These are phyloP conservation scores for Crucihimalaya himalaica DNA, from an alignment of 345 rosid species.

Conservation along the genomic window DNA sequence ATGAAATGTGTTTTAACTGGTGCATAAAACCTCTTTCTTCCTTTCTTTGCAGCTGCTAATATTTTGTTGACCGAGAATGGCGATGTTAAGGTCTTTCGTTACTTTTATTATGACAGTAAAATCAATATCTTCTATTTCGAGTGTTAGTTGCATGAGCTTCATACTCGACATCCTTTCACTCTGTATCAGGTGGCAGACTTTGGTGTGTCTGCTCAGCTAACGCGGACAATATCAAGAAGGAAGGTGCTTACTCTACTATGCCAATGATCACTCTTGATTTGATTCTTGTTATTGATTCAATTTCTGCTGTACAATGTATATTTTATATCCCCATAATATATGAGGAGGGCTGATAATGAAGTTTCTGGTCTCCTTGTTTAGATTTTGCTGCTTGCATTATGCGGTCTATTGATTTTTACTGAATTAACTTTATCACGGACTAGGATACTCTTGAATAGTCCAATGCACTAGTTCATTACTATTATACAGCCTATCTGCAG, in stretches of 20 bases:
- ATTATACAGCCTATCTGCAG: neutral
- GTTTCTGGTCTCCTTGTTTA: neutral
- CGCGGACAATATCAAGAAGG: slow-evolving; percentile 96
- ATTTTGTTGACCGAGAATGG: slow-evolving; percentile 93
- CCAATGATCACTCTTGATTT: slow-evolving; percentile 12
- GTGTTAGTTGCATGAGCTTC: neutral
- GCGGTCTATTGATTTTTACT: neutral
- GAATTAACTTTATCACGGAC: neutral
- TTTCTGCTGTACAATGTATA: neutral
- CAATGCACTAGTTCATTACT: neutral
- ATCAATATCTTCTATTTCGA: neutral
- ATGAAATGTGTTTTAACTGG: neutral
- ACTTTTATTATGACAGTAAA: slow-evolving; percentile 18
- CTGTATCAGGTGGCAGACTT: slow-evolving; percentile 92
- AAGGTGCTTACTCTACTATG: slow-evolving; percentile 64
- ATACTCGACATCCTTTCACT: slow-evolving; percentile 34
- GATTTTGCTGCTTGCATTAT: neutral
- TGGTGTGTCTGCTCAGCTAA: slow-evolving; percentile 98
- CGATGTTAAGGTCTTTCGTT: slow-evolving; percentile 79
- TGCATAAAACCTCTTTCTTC: slow-evolving; percentile 34
- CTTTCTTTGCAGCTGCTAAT: slow-evolving; percentile 83
- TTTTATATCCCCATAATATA: neutral
- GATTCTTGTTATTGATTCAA: slow-evolving; percentile 8
- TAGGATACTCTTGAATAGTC: slow-evolving; percentile 6
- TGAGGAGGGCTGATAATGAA: neutral